Evolutionary conservation across 345 rosid genomes (phyloP), one percentile per base, ranked within the genome.

Genomic region (Microthlaspi erraticum): DNA sequence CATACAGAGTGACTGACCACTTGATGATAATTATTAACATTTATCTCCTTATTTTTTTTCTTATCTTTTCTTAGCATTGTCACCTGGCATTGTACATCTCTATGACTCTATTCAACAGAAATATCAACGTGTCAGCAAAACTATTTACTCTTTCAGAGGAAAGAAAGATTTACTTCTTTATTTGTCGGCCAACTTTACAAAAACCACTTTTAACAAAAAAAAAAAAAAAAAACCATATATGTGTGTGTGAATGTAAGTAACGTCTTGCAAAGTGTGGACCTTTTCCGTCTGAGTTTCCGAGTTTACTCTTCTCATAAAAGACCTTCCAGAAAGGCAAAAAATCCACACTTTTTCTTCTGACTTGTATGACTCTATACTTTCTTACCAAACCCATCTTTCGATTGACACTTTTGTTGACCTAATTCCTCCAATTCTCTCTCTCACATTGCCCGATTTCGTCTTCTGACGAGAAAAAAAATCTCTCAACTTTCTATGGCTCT

Each of bases 401-500:
- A 33, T 50, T 61, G 9, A 53, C 32, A 41, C 53, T 62, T 60
- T 10, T 33, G 49, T 57, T 70, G 62, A 76, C 79, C 66, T 76
- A 76, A 76, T 64, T 70, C 70, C 16, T 46, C 20, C 11, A 33
- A 23, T 7, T 66, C 10, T 42, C 52, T 45, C 68, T 17, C 29
- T 48, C 53, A 46, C 79, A 76, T 76, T 76, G 38, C 34, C 3
- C n/a, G 12, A 23, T 53, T 60, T 46, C 41, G 8, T 54, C 70
- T 0, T 45, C 70, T 56, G 3, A 0, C 5, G 5, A 19, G 2
- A 54, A 19, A 5, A 54, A 45, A 66, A 75, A 79, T 66, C 64
- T 72, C 42, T 31, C 10, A 13, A 46, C 71, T 63, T 54, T 31
- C 43, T 79, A 76, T 92, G 98, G 89, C 90, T 78, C 73, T 79